Conservation (phyloP, 768 basidiomycete species). For the Suillus clintonianus region DNA sequence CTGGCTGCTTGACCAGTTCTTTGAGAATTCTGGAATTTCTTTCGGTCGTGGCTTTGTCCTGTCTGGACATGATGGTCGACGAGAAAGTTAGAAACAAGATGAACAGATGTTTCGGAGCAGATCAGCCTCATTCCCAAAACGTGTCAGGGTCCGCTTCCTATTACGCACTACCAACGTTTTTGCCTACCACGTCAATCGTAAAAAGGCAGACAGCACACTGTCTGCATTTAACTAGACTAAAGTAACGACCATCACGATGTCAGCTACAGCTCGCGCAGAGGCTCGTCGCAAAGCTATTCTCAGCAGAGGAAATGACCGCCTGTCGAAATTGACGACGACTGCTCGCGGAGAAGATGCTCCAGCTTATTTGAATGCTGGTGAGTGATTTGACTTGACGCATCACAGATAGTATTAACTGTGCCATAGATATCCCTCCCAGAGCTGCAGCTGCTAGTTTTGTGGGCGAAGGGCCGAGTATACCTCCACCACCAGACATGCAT, state of each 20-base stretch:
- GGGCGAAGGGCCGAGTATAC: constrained; percentile 37
- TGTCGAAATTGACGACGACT: constrained; percentile 77
- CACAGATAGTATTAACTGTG: background rate
- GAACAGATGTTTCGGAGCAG: constrained; percentile 6
- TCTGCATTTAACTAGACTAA: background rate
- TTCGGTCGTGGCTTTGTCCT: constrained; percentile 88
- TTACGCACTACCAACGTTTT: constrained; percentile 3
- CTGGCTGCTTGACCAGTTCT: constrained; percentile 84
- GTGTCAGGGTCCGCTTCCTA: constrained; percentile 6
- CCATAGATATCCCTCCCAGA: constrained; percentile 15
- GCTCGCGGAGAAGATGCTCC: constrained; percentile 70
- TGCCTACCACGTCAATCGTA: constrained; percentile 1
- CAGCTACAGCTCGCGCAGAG: constrained; percentile 71
- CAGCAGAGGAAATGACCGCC: constrained; percentile 67
- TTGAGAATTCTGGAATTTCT: constrained; percentile 74
- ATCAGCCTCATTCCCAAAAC: constrained; percentile 4
- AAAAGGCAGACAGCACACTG: background rate
- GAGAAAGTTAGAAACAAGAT: constrained; percentile 4
- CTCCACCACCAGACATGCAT: constrained; percentile 27
- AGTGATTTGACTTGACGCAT: background rate
- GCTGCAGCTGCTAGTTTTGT: constrained; percentile 31
- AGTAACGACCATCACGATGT: constrained; percentile 29
- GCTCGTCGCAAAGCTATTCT: constrained; percentile 80
- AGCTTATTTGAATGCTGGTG: constrained; percentile 52
- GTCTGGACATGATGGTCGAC: constrained; percentile 41